Conservation (phyloP, 108 stramenopile species). For the Nitzschia sp. region DNA sequence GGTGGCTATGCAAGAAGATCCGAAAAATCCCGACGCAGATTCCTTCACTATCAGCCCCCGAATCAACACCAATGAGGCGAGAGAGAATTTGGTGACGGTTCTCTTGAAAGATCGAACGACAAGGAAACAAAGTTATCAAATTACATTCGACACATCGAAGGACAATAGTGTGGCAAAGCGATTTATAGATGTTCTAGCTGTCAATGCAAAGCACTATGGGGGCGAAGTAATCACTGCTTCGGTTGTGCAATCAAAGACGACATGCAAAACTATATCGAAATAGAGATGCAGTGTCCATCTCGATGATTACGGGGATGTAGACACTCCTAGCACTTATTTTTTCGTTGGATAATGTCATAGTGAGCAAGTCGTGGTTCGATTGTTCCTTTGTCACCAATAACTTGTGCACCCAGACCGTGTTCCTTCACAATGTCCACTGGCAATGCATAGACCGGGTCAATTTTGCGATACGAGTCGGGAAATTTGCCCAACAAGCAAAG, state of each 20-base stretch:
- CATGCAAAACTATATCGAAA: conserved; percentile 7
- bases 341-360: conserved; percentile 33
- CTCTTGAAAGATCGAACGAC: conserved; percentile 42
- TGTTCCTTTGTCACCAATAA: conserved; percentile 30
- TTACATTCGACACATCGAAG: conserved; percentile 58
- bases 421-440: conserved; percentile 73
- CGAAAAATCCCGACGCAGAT: conserved; percentile 43
- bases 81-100: conserved; percentile 41
- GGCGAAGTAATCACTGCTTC: conserved; percentile 14
- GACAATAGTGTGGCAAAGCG: conserved; percentile 35
- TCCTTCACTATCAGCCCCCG: conserved; percentile 58
- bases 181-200: conserved; percentile 34
- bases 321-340: too few relatives aligned
- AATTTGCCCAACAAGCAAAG: conserved; percentile 86
- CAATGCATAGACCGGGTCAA: conserved; percentile 90
- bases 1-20: conserved; percentile 54
- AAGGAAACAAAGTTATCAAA: conserved; percentile 55
- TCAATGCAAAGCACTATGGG: conserved; percentile 18
- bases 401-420: conserved; percentile 60
- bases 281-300: background rate
- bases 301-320: too few relatives aligned
- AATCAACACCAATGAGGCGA: conserved; percentile 34
- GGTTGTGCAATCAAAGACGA: conserved; percentile 16
- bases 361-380: conserved; percentile 45
- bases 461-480: conserved; percentile 45